Evolutionary conservation across 345 rosid species (phyloP), one percentile per base, ranked within the genome.

Genomic region (Sisymbrium irio): DNA sequence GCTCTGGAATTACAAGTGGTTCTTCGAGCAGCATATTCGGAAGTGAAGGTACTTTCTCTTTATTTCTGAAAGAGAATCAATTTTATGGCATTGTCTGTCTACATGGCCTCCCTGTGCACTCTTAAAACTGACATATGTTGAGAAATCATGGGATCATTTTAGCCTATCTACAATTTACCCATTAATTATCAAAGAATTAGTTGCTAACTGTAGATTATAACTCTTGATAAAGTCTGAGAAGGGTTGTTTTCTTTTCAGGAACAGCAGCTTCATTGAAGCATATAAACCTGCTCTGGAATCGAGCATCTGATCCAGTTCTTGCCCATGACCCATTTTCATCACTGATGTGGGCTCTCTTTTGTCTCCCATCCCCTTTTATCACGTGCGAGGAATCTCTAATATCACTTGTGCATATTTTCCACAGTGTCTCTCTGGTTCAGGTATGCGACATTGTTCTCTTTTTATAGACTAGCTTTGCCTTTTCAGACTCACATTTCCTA

Each of bases 241-340:
- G 62, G 40, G 51, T 51, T 74, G 46, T n/a, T n/a, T n/a, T 59
- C 33, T 82, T 78, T 37, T 54, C 85, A 91, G 98, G 84, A 58
- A 74, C 83, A 60, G 57, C 82, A 58, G 68, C 62, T 68, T 74
- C 84, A 40, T 77, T 83, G 83, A 85, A 82, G 65, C 72, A 82
- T 63, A 71, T 68, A 62, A 86, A 84, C 50, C 88, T 83, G 66
- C 87, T 95, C 44, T 87, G 93, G 96, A 87, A 77, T 62, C 87
- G 85, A 74, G 86, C 89, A 69, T 82, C 93, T 74, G 95, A 86
- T 78, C 96, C 99, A 19, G 79, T 89, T 79, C 92, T 95, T 70
- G 82, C 84, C 41, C 93, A 72, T 78, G 99, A 95, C 78, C 91
- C 97, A 64, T 95, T 95, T 80, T 92, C 99, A 77, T 88, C 99